Conservation (phyloP, 2,329 filamentous ascomycete genomes). For the Fusarium sp. region DNA sequence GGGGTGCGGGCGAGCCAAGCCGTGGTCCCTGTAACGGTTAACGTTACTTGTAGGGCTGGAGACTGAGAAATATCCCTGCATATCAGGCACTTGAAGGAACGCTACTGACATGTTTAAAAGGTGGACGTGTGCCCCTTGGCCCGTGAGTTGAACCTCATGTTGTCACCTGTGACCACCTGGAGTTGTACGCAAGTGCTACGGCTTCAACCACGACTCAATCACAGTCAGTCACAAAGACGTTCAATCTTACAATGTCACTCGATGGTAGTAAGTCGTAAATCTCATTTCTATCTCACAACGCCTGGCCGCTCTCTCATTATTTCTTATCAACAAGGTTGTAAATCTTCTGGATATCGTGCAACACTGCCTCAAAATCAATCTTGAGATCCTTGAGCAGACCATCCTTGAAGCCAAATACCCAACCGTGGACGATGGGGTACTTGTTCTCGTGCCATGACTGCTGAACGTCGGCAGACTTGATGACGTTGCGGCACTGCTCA, state of each 20-base stretch:
- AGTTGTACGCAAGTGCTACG: background rate
- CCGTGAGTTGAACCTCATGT: background rate
- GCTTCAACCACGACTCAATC: background rate
- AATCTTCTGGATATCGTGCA: slow-evolving; percentile 74
- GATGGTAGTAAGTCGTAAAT: slow-evolving; percentile 24
- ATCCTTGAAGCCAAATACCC: slow-evolving; percentile 80
- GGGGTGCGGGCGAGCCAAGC: slow-evolving; percentile 37
- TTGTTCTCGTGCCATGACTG: slow-evolving; percentile 75
- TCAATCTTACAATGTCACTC: background rate
- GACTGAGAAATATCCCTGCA: slow-evolving; percentile 39
- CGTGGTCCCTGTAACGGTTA: slow-evolving; percentile 40
- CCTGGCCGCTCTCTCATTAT: slow-evolving; percentile 18
- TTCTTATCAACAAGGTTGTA: slow-evolving; percentile 67
- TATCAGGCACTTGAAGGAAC: slow-evolving; percentile 39
- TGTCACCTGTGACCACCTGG: background rate
- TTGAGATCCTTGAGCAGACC: slow-evolving; percentile 77
- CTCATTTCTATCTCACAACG: slow-evolving; percentile 27
- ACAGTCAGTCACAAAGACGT: background rate
- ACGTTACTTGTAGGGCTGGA: slow-evolving; percentile 37
- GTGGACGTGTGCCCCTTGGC: slow-evolving; percentile 16
- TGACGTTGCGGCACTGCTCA: slow-evolving; percentile 82
- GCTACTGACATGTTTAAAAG: slow-evolving; percentile 40
- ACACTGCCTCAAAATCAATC: slow-evolving; percentile 71
- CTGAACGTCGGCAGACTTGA: slow-evolving; percentile 86
- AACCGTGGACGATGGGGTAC: slow-evolving; percentile 80